A percentile compares a stretch with the other conserved stretches of the same genome.
Conservation (phyloP, 1,284 basidiomycete genomes). For the Cystobasidium sp. region DNA sequence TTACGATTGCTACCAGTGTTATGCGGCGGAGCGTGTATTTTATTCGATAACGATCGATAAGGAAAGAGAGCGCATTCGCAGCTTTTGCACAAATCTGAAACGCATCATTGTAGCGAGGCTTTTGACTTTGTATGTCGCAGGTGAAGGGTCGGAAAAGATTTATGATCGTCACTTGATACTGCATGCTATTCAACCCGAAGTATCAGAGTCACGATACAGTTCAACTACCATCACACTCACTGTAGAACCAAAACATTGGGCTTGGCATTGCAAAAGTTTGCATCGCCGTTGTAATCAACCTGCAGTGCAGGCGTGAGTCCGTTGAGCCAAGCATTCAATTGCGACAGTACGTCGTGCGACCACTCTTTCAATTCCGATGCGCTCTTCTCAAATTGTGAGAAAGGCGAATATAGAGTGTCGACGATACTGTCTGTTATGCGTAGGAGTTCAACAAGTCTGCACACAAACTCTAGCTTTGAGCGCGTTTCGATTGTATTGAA, state of each 20-base stretch:
- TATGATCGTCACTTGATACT: slow-evolving; percentile 29
- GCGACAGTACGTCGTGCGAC: slow-evolving; percentile 1
- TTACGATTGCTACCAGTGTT: slow-evolving; percentile 32
- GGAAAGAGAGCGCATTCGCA: slow-evolving; percentile 5
- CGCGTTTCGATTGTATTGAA: slow-evolving; percentile 6
- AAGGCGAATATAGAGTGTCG: slow-evolving; percentile 22
- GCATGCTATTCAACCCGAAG: not conserved
- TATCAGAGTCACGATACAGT: not conserved
- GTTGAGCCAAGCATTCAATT: slow-evolving; percentile 10
- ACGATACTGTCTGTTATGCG: slow-evolving; percentile 25
- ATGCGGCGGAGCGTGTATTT: slow-evolving; percentile 24
- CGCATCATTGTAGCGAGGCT: slow-evolving; percentile 13
- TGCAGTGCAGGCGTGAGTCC: not conserved
- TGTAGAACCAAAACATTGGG: slow-evolving; percentile 12
- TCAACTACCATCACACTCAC: not conserved
- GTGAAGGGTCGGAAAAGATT: slow-evolving; percentile 21
- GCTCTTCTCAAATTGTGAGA: slow-evolving; percentile 16
- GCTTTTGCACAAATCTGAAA: slow-evolving; percentile 28
- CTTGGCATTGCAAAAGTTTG: not conserved
- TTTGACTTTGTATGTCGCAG: slow-evolving; percentile 11
- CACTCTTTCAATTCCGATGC: slow-evolving; percentile 13
- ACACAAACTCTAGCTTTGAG: slow-evolving; percentile 10
- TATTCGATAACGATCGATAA: slow-evolving; percentile 34
- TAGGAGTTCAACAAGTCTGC: slow-evolving; percentile 11
- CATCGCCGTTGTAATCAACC: not conserved